Base-by-base conservation (phyloP, 371 early-diverging fungal species). In the Mucor racemosus region DNA sequence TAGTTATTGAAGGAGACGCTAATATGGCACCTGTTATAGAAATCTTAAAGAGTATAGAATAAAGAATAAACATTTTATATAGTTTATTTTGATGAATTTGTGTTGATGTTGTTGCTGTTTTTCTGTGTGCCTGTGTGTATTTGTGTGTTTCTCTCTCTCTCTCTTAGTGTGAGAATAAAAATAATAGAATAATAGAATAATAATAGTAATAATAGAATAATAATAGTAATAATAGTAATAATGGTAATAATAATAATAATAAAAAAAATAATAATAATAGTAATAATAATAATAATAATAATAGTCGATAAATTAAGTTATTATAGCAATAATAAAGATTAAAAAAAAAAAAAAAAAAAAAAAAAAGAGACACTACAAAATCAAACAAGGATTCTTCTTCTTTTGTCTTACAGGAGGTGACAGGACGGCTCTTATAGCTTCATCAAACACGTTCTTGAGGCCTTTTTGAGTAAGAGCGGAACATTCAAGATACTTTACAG, bases 401-500 rank as follows among this genome's bases (percentile, higher is more conserved):
- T 78, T 90, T 57, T 79, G 79, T 54, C 84, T 78, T 71, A 81
- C 79, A 41, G 84, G 78, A 34, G 93, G 92, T 64, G 84, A 80
- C 67, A 97, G 82, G 13, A 94, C 98, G n/a, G 98, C 98, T 55
- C 98, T 90, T 68, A 97, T 98, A 42, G 97, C 98, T 73, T 95
- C 94, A 77, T 99, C 98, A 89, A 99, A 99, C 64, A 98, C 98
- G 73, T 93, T 95, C 88, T 97, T 97, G 64, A 99, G 84, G 40
- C 98, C 98, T 79, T 96, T 96, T 79, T 97, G 97, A 63, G 97
- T 97, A 68, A 97, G 82, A 13, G 99, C 96, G 14, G 98, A 97
- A 82, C 99, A 98, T 86, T 98, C 99, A 38, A 98, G 88, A 77
- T 98, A 98, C 63, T 91, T 92, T 64, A 93, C 93, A 31, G 95